Conservation (phyloP, 1,139 yeast genomes). For the Petasospora rhodanensis region DNA sequence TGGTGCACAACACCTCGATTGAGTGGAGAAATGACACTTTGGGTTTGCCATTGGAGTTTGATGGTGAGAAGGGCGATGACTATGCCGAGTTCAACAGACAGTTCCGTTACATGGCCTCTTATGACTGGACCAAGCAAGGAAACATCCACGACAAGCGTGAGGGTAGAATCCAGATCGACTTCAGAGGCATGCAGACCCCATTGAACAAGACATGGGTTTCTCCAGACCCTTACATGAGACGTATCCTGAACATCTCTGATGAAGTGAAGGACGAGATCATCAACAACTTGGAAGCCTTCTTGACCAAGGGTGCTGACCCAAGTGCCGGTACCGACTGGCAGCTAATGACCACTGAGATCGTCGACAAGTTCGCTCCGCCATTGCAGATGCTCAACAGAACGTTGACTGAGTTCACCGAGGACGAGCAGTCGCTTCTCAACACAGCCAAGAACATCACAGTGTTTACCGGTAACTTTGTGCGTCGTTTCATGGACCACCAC, state of each 20-base stretch:
- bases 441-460: constrained; percentile 33
- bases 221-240: constrained; percentile 44
- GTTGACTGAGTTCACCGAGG: constrained; percentile 10
- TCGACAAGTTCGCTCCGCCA: constrained; percentile 45
- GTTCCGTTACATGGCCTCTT: constrained; percentile 31
- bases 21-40: constrained; percentile 33
- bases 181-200: constrained; percentile 44
- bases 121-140: constrained; percentile 42
- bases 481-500: constrained; percentile 32
- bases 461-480: constrained; percentile 35
- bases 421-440: constrained; percentile 9
- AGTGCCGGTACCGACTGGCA: constrained; percentile 48
- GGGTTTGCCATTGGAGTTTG: constrained; percentile 27
- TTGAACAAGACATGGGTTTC: constrained; percentile 41
- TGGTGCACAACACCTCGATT: constrained; percentile 40
- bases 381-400: constrained; percentile 36
- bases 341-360: constrained; percentile 39
- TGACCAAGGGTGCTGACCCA: constrained; percentile 33
- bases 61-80: constrained; percentile 24
- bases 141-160: constrained; percentile 41
- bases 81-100: constrained; percentile 22
- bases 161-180: constrained; percentile 42
- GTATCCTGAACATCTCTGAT: constrained; percentile 36
- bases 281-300: constrained; percentile 29
- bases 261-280: constrained; percentile 34